A percentile compares a stretch with the other conserved stretches of the same genome.
phyloP scores from a whole-genome alignment of 78 protist species.

The Dictyostelium firmibasis region DNA sequence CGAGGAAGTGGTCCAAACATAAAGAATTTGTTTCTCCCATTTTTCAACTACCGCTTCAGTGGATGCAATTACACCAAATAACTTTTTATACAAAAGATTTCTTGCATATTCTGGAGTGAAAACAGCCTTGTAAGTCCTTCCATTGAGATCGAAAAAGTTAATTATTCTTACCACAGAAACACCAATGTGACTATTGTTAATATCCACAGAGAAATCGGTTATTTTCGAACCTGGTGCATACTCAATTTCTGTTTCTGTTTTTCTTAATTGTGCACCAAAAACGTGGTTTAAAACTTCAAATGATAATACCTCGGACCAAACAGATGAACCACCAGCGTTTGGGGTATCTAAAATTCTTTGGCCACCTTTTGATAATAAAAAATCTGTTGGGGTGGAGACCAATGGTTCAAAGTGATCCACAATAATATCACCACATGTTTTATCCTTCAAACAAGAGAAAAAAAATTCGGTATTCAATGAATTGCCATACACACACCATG shows the following conservation, averaged over 20 bases:
- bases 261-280: slow-evolving; percentile 51
- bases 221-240: slow-evolving; percentile 75
- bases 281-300: slow-evolving; percentile 63
- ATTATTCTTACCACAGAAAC: slow-evolving; percentile 80
- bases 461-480: slow-evolving; percentile 37
- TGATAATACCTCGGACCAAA: slow-evolving; percentile 83
- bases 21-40: slow-evolving; percentile 88
- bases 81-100: slow-evolving; percentile 75
- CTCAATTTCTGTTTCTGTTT: slow-evolving; percentile 80
- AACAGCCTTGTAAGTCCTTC: slow-evolving; percentile 43
- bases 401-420: slow-evolving; percentile 71
- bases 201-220: slow-evolving; percentile 80
- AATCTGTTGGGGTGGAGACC: slow-evolving; percentile 21
- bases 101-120: slow-evolving; percentile 73
- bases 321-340: slow-evolving; percentile 86
- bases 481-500: slow-evolving; percentile 73
- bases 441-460: slow-evolving; percentile 22
- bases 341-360: slow-evolving; percentile 72
- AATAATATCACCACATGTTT: slow-evolving; percentile 57
- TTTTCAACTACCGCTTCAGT: slow-evolving; percentile 25
- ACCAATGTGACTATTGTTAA: slow-evolving; percentile 65
- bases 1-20: slow-evolving; percentile 68
- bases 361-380: slow-evolving; percentile 70
- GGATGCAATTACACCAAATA: slow-evolving; percentile 78
- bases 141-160: slow-evolving; percentile 69